Conservation (phyloP, 2,329 filamentous ascomycete species). For the Biscogniauxia mediterranea region DNA sequence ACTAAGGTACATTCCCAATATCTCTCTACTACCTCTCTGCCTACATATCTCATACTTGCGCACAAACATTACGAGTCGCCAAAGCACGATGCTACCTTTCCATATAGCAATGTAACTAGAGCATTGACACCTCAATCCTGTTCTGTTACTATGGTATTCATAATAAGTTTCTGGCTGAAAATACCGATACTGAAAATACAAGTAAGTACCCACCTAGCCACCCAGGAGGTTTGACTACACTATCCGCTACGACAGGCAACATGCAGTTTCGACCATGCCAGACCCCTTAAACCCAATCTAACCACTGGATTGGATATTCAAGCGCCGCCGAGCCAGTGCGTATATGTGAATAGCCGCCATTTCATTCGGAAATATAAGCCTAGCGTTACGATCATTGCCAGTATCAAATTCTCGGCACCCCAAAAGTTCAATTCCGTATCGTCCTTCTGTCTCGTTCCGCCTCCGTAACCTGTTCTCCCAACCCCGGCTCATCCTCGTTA, state of each 20-base stretch:
- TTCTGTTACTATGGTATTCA: no score
- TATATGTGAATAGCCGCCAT: neutral
- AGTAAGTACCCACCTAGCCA: neutral
- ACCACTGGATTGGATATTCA: neutral
- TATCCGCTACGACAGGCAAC: neutral
- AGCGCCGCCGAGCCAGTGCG: neutral
- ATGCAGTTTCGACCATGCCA: neutral
- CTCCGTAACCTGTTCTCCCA: neutral
- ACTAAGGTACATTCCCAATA: no score
- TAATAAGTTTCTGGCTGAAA: neutral
- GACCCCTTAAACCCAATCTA: neutral
- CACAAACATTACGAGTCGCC: neutral
- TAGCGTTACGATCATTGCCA: neutral
- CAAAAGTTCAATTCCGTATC: neutral
- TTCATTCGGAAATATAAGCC: neutral
- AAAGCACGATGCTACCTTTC: no score
- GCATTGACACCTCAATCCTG: no score
- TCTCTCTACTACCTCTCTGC: no score
- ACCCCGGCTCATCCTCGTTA: neutral
- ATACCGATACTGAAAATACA: neutral
- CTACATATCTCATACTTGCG: neutral
- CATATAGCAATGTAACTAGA: no score
- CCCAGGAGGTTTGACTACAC: neutral
- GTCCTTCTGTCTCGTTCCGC: neutral
- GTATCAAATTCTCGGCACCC: neutral